Conservation (phyloP, 805 yeast species). For the Kodamaea fukazawae region DNA sequence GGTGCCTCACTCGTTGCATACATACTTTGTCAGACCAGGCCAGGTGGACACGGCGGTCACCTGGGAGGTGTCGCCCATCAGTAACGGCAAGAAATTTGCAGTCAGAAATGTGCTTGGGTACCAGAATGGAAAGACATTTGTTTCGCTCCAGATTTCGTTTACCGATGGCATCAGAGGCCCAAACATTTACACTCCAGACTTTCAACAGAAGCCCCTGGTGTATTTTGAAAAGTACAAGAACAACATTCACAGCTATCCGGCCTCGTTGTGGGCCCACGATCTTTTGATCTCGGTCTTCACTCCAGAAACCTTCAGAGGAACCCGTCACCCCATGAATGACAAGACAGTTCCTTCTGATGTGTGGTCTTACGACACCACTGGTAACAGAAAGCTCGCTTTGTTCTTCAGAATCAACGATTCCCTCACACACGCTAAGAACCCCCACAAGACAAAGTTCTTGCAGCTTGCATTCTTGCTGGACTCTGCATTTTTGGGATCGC, state of each 20-base stretch:
- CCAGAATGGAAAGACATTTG: constrained; percentile 21
- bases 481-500: constrained; percentile 27
- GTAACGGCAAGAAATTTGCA: constrained; percentile 24
- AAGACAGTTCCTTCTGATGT: neutral
- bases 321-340: constrained; percentile 3
- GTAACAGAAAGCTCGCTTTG: constrained; percentile 23
- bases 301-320: constrained; percentile 12
- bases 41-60: constrained; percentile 17
- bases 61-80: constrained; percentile 23
- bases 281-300: constrained; percentile 27
- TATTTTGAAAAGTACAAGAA: constrained; percentile 12
- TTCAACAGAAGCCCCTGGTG: constrained; percentile 10
- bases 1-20: constrained; percentile 26
- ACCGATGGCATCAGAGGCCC: constrained; percentile 7
- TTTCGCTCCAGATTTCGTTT: constrained; percentile 21
- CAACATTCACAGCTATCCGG: constrained; percentile 12
- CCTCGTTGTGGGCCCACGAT: constrained; percentile 27
- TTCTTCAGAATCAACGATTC: constrained; percentile 31
- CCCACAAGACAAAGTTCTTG: constrained; percentile 17
- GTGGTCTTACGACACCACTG: constrained; percentile 6
- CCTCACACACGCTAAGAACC: constrained; percentile 21
- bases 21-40: constrained; percentile 28
- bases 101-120: constrained; percentile 22
- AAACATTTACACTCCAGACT: constrained; percentile 3
- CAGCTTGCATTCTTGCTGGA: constrained; percentile 28